Evolutionary conservation across 2,329 filamentous ascomycete species (phyloP), one percentile per base, ranked within the genome.

Genomic region (Sphaerulina vaccinii): DNA sequence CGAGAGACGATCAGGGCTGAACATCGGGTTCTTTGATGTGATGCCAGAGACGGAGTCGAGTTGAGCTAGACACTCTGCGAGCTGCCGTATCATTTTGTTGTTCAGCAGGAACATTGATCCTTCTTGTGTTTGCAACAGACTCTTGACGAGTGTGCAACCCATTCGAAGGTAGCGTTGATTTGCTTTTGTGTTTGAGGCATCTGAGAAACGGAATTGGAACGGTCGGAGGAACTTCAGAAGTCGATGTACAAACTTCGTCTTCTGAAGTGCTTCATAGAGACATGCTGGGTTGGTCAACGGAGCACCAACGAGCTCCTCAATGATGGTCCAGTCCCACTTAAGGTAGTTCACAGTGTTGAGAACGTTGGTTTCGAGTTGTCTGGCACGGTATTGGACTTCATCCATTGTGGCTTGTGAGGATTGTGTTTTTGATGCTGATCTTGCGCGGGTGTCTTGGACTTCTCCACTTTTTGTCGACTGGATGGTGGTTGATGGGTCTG

Each of bases 301-400:
- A 0, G 93, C 95, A 67, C 97, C 92, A 29, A 99, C 91, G 46
- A 97, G 84, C 62, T 86, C 87, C 52, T 91, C 80, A 36, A 99
- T 90, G 32, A 95, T 77, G 56, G 95, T 90, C 93, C 95, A 99
- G 67, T 95, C 92, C 93, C 93, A 99, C 69, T 99, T 99, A 33
- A 84, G 78, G 65, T 88, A 96, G 62, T 95, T 96, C 56, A 90
- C 90, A 54, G 88, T 93, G 57, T 86, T 88, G 39, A 97, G 75
- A 2, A 99, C 90, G 49, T 90, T 85, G 3, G 89, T 93, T 55
- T 97, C 88, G 15, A 90, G 68, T 65, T 87, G 79, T 22, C 82
- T 73, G 49, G 77, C 78, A 36, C 83, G 76, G 61, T 87, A 86
- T 49, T 80, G 77, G 1, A 77, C 77, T 62, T 86, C 83, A 57